Conservation (phyloP, 129 eudicot species). For the Kitagawia praeruptora region DNA sequence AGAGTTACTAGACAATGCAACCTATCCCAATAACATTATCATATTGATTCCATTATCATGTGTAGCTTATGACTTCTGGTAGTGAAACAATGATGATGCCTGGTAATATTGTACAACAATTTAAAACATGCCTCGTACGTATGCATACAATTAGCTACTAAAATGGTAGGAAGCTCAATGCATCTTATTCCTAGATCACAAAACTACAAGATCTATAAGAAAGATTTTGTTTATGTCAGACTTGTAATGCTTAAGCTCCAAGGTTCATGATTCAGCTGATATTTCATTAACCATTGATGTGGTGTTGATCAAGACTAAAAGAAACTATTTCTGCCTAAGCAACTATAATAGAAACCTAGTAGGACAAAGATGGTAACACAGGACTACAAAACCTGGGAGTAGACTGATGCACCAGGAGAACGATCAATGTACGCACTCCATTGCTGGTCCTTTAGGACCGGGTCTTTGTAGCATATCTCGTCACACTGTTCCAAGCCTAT, state of each 20-base stretch:
- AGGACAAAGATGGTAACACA: neutral
- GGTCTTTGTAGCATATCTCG: conserved; percentile 84
- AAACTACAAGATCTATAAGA: neutral
- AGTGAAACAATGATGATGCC: neutral
- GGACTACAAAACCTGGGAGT: conserved; percentile 51
- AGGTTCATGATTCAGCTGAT: neutral
- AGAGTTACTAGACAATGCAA: neutral
- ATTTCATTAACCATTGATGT: neutral
- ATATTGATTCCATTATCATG: neutral
- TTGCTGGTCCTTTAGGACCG: conserved; percentile 67
- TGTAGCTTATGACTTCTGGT: neutral
- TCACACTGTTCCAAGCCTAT: conserved; percentile 61
- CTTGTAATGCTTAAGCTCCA: neutral
- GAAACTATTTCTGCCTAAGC: neutral
- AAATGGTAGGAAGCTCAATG: neutral
- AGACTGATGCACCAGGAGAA: conserved; percentile 73
- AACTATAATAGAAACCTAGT: conserved; percentile 10
- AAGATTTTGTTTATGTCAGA: neutral
- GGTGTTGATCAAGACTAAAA: neutral
- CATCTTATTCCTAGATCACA: neutral
- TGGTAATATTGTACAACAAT: neutral
- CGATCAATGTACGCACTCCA: conserved; percentile 95
- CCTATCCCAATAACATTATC: neutral
- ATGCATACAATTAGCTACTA: neutral
- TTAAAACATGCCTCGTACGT: neutral